A percentile compares a stretch with the other conserved stretches of the same genome.
Conservation (phyloP, 2,329 filamentous ascomycete genomes). For the Alternaria triticimaculans region DNA sequence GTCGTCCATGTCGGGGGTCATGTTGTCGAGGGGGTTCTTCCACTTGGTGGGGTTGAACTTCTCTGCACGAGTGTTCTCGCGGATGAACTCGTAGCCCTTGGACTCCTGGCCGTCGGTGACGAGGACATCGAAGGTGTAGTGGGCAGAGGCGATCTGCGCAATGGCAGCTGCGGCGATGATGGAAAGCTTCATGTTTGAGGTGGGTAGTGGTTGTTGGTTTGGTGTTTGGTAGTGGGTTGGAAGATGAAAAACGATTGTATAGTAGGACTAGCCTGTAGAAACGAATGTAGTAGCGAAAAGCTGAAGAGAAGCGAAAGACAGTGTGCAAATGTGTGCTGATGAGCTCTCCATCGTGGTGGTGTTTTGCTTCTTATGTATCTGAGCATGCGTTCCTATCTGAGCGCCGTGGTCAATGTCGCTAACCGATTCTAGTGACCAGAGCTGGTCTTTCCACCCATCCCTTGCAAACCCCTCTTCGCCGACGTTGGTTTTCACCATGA, state of each 20-base stretch:
- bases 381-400: background rate
- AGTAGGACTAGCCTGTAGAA: slow-evolving; percentile 13
- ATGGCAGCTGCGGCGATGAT: slow-evolving; percentile 21
- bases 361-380: slow-evolving; percentile 4
- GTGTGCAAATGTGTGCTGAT: slow-evolving; percentile 6
- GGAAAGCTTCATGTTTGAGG: slow-evolving; percentile 29
- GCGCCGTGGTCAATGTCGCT: background rate
- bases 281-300: slow-evolving; percentile 10
- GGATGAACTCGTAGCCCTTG: slow-evolving; percentile 29
- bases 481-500: background rate
- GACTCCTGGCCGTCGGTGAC: slow-evolving; percentile 25
- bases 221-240: background rate
- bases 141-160: slow-evolving; percentile 25
- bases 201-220: background rate
- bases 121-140: slow-evolving; percentile 35
- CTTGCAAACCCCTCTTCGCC: background rate
- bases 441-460: background rate
- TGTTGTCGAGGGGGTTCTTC: slow-evolving; percentile 27
- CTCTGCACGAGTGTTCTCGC: slow-evolving; percentile 29
- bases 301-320: slow-evolving; percentile 6
- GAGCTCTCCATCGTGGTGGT: background rate
- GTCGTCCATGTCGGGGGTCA: slow-evolving; percentile 27
- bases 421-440: background rate
- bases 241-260: slow-evolving; percentile 4
- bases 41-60: slow-evolving; percentile 35